Evolutionary conservation across 352 stramenopile genomes (phyloP), one percentile per base, ranked within the genome.

Genomic region (Albugo laibachii): DNA sequence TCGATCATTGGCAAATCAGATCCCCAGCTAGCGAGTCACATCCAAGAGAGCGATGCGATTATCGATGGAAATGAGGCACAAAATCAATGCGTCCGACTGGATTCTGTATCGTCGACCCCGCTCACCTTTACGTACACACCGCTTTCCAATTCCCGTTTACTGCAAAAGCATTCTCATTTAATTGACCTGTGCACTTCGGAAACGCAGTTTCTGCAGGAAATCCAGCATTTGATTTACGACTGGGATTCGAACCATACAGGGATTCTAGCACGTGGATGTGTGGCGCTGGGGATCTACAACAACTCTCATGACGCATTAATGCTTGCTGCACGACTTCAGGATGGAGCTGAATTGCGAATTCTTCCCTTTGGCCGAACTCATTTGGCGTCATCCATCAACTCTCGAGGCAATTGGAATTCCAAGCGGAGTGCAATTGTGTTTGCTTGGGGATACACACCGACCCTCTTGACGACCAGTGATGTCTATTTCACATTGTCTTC

Each of bases 391-490:
- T 69, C 77, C 1, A 16, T 70, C 43, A 61, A 68, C 41, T 41
- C 48, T 1, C 19, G 48, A 1, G 49, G 49, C 14, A 42, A 10
- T 24, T 91, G 78, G 78, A 45, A 71, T 18, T 53, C 67, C 0
- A 76, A 91, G 24, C 78, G 78, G 20, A 59, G 63, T 1, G 44
- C 88, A 19, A 66, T 91, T 21, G 58, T 88, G 16, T 86, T 91
- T 53, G 78, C 75, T 11, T 91, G 75, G 51, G 78, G 78, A 16
- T 91, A 91, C 60, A 91, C 76, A 11, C 78, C 78, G 27, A 87
- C 78, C 27, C 48, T 86, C 20, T 55, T 91, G 27, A 88, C 78
- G 24, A 83, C 73, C 13, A 75, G 78, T 10, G 76, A 91, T 21
- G 71, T 91, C 12, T 85, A 84, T 51, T 83, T 91, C 35, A 82